phyloP scores from a whole-genome alignment of 345 rosid species.

The Aquilaria malaccensis region DNA sequence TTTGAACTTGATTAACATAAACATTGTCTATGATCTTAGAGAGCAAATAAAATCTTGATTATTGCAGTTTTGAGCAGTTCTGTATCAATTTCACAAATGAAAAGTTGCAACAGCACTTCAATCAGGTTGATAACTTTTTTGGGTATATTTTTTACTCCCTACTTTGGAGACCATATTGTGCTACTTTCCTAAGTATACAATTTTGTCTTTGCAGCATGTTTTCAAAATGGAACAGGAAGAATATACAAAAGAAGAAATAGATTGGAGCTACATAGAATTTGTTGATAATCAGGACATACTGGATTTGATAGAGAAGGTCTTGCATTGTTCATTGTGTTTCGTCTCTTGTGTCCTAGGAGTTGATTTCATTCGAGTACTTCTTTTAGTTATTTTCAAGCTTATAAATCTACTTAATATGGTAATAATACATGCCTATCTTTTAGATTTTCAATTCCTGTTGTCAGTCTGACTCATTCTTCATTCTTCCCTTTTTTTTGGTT shows the following conservation, averaged over 20 bases:
- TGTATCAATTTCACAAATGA: conserved; percentile 98
- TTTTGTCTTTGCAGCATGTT: conserved; percentile 66
- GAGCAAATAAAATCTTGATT: conserved; percentile 18
- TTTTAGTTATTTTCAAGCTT: not conserved
- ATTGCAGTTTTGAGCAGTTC: conserved; percentile 89
- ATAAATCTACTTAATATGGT: not conserved
- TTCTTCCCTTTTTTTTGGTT: not conserved
- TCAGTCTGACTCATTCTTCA: conserved; percentile 7
- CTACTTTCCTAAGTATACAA: conserved; percentile 16
- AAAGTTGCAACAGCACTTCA: conserved; percentile 98
- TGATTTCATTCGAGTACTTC: conserved; percentile 1
- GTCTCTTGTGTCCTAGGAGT: conserved; percentile 9
- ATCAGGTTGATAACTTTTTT: conserved; percentile 55
- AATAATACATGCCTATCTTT: not conserved
- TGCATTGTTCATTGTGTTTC: conserved; percentile 9
- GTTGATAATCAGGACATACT: conserved; percentile 99
- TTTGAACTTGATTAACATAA: conserved; percentile 16
- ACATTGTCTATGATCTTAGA: conserved; percentile 1
- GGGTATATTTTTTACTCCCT: conserved; percentile 10
- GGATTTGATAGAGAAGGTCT: conserved; percentile 95
- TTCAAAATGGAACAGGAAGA: conserved; percentile 99
- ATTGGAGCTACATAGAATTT: conserved; percentile 99
- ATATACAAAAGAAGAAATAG: conserved; percentile 94
- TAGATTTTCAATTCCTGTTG: not conserved
- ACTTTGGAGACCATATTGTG: conserved; percentile 6